A percentile compares a stretch with the other conserved stretches of the same genome.
Evolutionary conservation across 139 green algal species (phyloP).

Genomic region (Chlamydomonas sp.): DNA sequence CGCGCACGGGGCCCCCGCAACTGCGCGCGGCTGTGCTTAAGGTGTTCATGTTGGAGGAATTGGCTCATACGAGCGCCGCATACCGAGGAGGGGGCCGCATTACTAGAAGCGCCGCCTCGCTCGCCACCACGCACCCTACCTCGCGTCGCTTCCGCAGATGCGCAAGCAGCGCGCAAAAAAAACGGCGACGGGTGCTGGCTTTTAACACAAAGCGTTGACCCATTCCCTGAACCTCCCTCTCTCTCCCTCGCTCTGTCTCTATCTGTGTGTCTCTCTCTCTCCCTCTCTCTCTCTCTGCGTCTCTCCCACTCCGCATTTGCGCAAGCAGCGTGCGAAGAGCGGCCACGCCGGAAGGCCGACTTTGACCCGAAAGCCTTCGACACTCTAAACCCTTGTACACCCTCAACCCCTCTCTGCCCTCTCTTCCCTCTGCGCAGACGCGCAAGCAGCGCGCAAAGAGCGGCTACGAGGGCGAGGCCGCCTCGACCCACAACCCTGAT

Average conservation of each 20-base stretch:
- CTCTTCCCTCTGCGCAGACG: conserved; percentile 16
- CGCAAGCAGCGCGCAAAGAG: too few species aligned
- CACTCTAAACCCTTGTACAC: too few species aligned
- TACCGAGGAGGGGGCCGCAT: too few species aligned
- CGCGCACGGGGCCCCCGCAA: too few species aligned
- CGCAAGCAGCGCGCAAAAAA: conserved; percentile 56
- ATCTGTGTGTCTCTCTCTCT: neutral
- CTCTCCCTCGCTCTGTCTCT: neutral
- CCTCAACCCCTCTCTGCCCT: neutral
- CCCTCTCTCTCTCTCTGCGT: neutral
- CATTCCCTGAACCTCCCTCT: neutral
- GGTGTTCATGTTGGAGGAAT: too few species aligned
- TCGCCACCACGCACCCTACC: too few species aligned
- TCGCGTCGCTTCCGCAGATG: too few species aligned
- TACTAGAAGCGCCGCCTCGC: too few species aligned
- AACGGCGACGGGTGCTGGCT: conserved; percentile 12
- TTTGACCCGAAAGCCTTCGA: too few species aligned
- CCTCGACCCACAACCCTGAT: too few species aligned
- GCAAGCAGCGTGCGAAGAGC: neutral
- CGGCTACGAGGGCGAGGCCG: neutral
- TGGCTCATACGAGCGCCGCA: too few species aligned
- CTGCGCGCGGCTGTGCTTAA: too few species aligned
- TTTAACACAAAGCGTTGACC: neutral
- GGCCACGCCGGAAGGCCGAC: neutral
- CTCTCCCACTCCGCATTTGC: neutral